A percentile compares a stretch with the other conserved stretches of the same genome.
These are phyloP conservation scores for Furcasterigmium sp. DNA, from an alignment of 2,329 filamentous ascomycete species.

Conservation along the genomic window DNA sequence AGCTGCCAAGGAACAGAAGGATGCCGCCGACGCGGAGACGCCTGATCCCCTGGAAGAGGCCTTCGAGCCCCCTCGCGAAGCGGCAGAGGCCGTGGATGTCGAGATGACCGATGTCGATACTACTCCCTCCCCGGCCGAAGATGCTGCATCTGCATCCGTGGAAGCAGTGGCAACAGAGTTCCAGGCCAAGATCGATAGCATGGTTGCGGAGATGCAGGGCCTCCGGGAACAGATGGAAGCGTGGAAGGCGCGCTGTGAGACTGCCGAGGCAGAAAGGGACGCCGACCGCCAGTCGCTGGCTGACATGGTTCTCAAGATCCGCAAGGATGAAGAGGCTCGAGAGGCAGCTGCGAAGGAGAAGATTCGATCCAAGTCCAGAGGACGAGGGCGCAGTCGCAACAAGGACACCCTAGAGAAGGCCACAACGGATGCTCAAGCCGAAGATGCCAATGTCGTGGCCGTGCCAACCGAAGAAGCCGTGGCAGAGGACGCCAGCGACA, in stretches of 20 bases:
- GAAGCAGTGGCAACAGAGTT: slow-evolving; percentile 37
- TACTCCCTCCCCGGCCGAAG: slow-evolving; percentile 22
- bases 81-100: slow-evolving; percentile 16
- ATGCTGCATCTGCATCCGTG: no score
- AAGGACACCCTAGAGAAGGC: slow-evolving; percentile 2
- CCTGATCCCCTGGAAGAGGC: slow-evolving; percentile 36
- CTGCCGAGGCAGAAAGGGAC: slow-evolving; percentile 72
- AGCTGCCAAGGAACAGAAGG: slow-evolving; percentile 28
- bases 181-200: slow-evolving; percentile 68
- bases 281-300: slow-evolving; percentile 69
- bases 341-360: slow-evolving; percentile 37
- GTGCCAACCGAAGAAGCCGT: slow-evolving; percentile 8
- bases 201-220: slow-evolving; percentile 75
- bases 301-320: slow-evolving; percentile 82
- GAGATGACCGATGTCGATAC: slow-evolving; percentile 12
- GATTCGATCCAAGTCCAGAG: slow-evolving; percentile 28
- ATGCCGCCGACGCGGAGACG: slow-evolving; percentile 26
- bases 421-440: slow-evolving; percentile 1
- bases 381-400: slow-evolving; percentile 12
- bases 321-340: slow-evolving; percentile 57
- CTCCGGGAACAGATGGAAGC: slow-evolving; percentile 75
- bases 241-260: slow-evolving; percentile 73
- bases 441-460: neutral
- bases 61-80: slow-evolving; percentile 38
- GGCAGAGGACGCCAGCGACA: slow-evolving; percentile 29